Conservation (phyloP, 2,329 filamentous ascomycete genomes). For the Aspergillus fijiensis region DNA sequence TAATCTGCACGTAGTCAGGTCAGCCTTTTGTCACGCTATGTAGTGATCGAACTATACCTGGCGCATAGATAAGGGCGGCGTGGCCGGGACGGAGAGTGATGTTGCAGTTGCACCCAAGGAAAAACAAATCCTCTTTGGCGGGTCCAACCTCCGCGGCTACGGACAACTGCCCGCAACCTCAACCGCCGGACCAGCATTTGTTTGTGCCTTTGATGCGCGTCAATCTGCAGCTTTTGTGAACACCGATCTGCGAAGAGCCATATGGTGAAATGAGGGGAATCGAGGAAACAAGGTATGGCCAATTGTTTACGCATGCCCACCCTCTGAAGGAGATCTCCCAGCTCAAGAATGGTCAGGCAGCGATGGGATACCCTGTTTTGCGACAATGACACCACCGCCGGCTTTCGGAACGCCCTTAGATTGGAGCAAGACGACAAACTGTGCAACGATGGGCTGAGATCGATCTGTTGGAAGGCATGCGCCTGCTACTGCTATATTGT, state of each 20-base stretch:
- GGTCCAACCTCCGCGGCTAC: slow-evolving; percentile 10
- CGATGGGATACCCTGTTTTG: slow-evolving; percentile 67
- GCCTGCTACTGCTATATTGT: slow-evolving; percentile 2
- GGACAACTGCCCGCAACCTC: not conserved
- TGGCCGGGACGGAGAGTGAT: not conserved
- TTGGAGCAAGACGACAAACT: slow-evolving; percentile 60
- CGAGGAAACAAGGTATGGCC: slow-evolving; percentile 53
- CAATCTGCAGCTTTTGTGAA: slow-evolving; percentile 1
- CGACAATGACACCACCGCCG: slow-evolving; percentile 55
- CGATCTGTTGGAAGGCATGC: slow-evolving; percentile 84
- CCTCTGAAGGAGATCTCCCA: not conserved
- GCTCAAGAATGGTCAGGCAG: slow-evolving; percentile 47
- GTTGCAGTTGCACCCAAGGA: not conserved
- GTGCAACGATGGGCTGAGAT: slow-evolving; percentile 72
- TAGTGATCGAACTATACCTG: not conserved
- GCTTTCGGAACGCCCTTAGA: slow-evolving; percentile 65
- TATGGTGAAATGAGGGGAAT: slow-evolving; percentile 53
- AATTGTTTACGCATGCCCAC: not conserved
- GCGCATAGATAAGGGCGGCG: not conserved
- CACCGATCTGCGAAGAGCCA: slow-evolving; percentile 3
- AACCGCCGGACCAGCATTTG: not conserved
- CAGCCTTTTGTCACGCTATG: too few relatives aligned
- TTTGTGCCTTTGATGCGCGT: not conserved
- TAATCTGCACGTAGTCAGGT: too few relatives aligned
- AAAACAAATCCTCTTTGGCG: slow-evolving; percentile 3